A percentile compares a stretch with the other conserved stretches of the same genome.
Conservation (phyloP, 108 stramenopile genomes). For the Skeletonema tropicum region DNA sequence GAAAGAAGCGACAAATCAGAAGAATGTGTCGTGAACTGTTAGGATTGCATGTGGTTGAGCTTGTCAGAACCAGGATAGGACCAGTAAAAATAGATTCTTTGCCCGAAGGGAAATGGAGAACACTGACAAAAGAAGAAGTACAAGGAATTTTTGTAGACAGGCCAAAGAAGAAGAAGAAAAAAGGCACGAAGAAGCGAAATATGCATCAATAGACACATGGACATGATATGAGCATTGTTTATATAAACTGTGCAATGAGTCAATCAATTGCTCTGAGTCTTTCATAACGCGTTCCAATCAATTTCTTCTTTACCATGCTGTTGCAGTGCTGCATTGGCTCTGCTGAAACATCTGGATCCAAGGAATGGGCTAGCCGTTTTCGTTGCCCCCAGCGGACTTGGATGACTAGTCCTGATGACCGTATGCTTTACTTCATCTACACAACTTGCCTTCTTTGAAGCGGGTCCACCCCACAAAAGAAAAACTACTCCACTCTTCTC, state of each 20-base stretch:
- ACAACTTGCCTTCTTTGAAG: constrained; percentile 66
- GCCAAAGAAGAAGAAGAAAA: not conserved
- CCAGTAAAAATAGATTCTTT: constrained; percentile 56
- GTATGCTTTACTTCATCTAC: constrained; percentile 58
- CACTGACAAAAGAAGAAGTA: constrained; percentile 37
- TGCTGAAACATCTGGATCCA: constrained; percentile 64
- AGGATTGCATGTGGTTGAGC: constrained; percentile 63
- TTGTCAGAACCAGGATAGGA: constrained; percentile 69
- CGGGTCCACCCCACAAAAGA: constrained; percentile 98
- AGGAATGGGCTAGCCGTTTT: constrained; percentile 84
- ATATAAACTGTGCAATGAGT: not conserved
- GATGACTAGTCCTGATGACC: constrained; percentile 67
- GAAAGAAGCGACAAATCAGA: constrained; percentile 80
- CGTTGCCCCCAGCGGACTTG: constrained; percentile 74
- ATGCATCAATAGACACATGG: not conserved
- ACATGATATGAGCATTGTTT: not conserved
- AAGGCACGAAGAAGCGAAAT: not conserved
- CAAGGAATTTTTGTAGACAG: constrained; percentile 11
- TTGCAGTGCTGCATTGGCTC: constrained; percentile 65
- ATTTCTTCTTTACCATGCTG: constrained; percentile 64
- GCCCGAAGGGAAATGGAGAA: constrained; percentile 67
- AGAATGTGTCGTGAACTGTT: constrained; percentile 75
- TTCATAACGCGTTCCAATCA: constrained; percentile 65
- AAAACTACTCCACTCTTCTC: constrained; percentile 79
- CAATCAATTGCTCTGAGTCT: not conserved